Evolutionary conservation across 768 basidiomycete genomes (phyloP), one percentile per base, ranked within the genome.

Genomic region (Tylopilus felleus): DNA sequence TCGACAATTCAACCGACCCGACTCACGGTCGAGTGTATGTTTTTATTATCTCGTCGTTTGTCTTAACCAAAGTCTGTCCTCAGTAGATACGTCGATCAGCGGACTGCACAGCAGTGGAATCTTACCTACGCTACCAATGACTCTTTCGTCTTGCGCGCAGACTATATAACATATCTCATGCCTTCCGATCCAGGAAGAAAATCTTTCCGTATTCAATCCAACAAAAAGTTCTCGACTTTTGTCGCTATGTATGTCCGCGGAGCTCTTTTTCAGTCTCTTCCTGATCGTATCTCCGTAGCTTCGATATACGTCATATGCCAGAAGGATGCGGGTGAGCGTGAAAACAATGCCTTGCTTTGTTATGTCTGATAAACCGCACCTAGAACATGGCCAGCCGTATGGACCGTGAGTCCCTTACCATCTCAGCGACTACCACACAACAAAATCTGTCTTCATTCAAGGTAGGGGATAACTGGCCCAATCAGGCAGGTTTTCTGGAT

Each of bases 11-110:
- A 38, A 16, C 78, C 1, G 86, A 87, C 61, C 85, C 85, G 5
- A 86, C 85, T 8, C 74, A 84, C 57, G 85, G 85, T 27, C 75
- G 84, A 49, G 86, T 88, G 85, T 85, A 66, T 60, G 80, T 62
- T 17, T 42, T 41, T 27, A 8, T 8, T 41, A 8, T 17, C 21
- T 17, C 16, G 5, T 14, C 22, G 5, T 5, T 16, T 14, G 25
- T 44, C 29, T 29, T 10, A 16, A 17, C 31, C 5, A 7, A 17
- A 17, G 16, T 17, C 43, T n/a, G 10, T 49, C 29, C 12, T 53
- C 31, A 67, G 67, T 12, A 58, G 48, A 40, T 72, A 73, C 51
- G 61, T 73, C 40, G 52, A 68, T 55, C 44, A 47, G 45, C 38
- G 49, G 35, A 59, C 53, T 5, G 73, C 71, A 17, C 50, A 60